Conservation (phyloP, 768 basidiomycete genomes). For the Suillus decipiens region DNA sequence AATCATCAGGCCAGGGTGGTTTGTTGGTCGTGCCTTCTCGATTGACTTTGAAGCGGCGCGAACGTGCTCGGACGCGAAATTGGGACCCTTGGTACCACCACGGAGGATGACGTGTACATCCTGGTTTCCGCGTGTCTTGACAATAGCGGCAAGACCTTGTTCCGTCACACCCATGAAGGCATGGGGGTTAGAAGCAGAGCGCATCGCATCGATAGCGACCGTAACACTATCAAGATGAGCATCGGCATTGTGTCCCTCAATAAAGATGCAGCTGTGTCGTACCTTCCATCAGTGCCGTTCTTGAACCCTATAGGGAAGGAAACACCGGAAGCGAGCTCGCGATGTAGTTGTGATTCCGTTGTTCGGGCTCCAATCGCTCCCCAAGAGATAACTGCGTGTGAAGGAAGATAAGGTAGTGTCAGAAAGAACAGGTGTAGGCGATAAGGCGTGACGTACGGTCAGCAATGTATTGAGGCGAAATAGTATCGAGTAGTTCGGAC, state of each 20-base stretch:
- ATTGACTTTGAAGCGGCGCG: conserved; percentile 61
- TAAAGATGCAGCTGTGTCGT: conserved; percentile 9
- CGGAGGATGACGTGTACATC: conserved; percentile 97
- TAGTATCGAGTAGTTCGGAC: conserved; percentile 88
- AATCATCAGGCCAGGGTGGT: conserved; percentile 77
- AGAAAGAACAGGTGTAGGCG: neutral
- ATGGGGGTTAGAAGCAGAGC: conserved; percentile 86
- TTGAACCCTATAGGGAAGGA: conserved; percentile 99
- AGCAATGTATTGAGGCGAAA: conserved; percentile 80
- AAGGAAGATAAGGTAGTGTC: conserved; percentile 8
- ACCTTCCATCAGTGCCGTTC: conserved; percentile 96
- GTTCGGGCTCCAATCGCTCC: conserved; percentile 97
- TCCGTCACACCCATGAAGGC: conserved; percentile 95
- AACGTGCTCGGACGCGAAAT: conserved; percentile 78
- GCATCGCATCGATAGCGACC: conserved; percentile 97
- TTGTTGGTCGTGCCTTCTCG: conserved; percentile 56
- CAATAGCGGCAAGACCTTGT: conserved; percentile 91
- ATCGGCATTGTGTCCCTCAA: conserved; percentile 8
- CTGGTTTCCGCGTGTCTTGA: conserved; percentile 81
- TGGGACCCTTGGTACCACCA: conserved; percentile 89
- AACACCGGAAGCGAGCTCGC: conserved; percentile 93
- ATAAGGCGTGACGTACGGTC: conserved; percentile 51
- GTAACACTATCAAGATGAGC: conserved; percentile 48
- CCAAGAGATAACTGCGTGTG: conserved; percentile 70
- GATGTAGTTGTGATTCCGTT: conserved; percentile 95